Evolutionary conservation across 225 moss, liverwort and hornwort genomes (phyloP), one percentile per base, ranked within the genome.

Genomic region (Polytrichum commune): DNA sequence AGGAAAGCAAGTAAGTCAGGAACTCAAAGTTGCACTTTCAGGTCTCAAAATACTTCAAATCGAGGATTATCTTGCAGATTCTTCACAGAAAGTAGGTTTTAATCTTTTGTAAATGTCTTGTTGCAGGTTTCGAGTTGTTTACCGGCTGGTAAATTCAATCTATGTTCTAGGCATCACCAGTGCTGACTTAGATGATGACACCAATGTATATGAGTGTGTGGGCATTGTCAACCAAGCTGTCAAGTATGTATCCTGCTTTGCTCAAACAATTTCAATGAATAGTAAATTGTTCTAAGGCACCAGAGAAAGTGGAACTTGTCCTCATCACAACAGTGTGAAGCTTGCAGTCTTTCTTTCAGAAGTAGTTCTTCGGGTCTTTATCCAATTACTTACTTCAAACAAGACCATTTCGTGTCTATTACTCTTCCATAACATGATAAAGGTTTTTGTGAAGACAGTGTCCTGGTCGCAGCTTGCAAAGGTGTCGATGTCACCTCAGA

Each of bases 211-310:
- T 66, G 98, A 95, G 84, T 99, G 98, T 78, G 91, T 95, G 57
- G 92, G 95, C 84, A 99, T 93, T 73, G 98, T 99, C 77, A 99
- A 99, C 84, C 98, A 99, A 78, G 98, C 95, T 81, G 98, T 99
- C 86, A 93, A 93, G 96, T 96, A 74, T 64, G 22, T 22, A 32
- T 53, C 38, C 72, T 18, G 32, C 27, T 23, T 64, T 62, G 69
- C 28, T 75, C 16, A 1, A 28, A 58, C 60, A 8, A 68, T 71
- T 19, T 79, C 7, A 58, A 58, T 58, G 20, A 5, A 5, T 8
- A 57, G 57, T 19, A 7, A 19, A n/a, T 19, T n/a, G 22, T 7
- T 58, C 9, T 20, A 58, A 58, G 20, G 58, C 22, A 19, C 57
- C 57, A 57, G 57, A 57, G 57, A 57, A 6, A 57, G 18, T 28